Base-by-base conservation (phyloP, 129 eudicot species). In the Apium graveolens region DNA sequence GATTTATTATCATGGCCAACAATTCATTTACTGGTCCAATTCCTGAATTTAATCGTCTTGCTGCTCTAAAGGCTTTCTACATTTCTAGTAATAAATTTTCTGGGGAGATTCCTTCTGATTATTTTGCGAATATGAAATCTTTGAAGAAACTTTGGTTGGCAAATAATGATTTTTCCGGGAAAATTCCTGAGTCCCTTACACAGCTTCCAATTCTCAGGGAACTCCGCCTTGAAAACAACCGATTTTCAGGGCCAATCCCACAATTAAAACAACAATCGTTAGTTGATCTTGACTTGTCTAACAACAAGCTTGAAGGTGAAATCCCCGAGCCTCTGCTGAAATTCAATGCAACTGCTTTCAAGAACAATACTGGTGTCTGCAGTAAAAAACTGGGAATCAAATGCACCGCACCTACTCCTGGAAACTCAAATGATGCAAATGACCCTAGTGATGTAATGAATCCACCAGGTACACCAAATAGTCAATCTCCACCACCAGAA, bases 121-220 rank as follows among this genome's bases (percentile, higher is more conserved):
- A 74, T 73, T 91, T 95, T 70, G 75, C 72, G 18, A 68, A 74
- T 0, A 86, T 87, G 86, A 82, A 84, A 8, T 84, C 89, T n/a
- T 73, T 94, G 57, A 89, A 90, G 87, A 94, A 86, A 43, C 79
- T 94, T 2, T 86, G 90, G 89, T 60, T 94, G 1, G 76, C 90
- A 1, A 72, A 78, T 5, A 91, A 93, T 60, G 81, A 87, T 38
- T 93, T 93, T 76, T 69, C 89, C 3, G 96, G 97, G 17, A 81
- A 65, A 43, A 93, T 93, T 12, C 98, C 96, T 0, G 83, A 70
- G 5, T 88, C 97, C 0, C 38, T 93, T 8, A 81, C 73, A 9
- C 63, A 88, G n/a, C 71, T 93, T 16, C 74, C 81, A 1, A 74
- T 74, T 34, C 83, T 93, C 11, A 85, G 65, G 35, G 90, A 85